Evolutionary conservation across 1,284 basidiomycete species (phyloP).

Genomic region (Ceratobasidium sp.): DNA sequence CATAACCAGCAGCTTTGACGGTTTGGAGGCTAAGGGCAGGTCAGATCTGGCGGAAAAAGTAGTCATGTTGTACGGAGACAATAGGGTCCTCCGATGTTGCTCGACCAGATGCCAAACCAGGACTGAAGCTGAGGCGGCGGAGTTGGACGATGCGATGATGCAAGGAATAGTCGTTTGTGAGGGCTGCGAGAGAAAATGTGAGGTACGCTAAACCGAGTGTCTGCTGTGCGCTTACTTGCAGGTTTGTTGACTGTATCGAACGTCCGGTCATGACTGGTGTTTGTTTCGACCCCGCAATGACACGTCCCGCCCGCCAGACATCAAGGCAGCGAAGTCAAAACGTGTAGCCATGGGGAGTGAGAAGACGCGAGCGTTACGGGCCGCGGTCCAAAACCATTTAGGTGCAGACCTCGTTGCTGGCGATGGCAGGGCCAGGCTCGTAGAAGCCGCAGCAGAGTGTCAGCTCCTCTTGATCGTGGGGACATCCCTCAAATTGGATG

Average conservation of each 20-base stretch:
- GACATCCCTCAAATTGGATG: background rate
- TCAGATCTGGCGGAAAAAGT: background rate
- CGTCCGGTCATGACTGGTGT: background rate
- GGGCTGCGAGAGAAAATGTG: background rate
- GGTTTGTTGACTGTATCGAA: background rate
- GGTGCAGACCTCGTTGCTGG: background rate
- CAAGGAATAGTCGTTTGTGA: background rate
- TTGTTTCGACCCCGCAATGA: no score
- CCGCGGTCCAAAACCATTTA: background rate
- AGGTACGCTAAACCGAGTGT: background rate
- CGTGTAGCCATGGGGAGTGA: background rate
- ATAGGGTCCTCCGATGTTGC: background rate
- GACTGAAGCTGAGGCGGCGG: background rate
- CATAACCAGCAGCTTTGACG: slow-evolving; percentile 26
- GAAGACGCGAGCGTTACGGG: background rate
- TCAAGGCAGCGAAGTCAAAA: background rate
- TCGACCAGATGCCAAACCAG: background rate
- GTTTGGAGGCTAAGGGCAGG: background rate
- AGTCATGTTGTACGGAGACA: slow-evolving; percentile 17
- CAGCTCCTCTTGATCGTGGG: slow-evolving; percentile 26
- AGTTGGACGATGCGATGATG: background rate
- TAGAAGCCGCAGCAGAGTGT: background rate
- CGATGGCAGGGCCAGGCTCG: background rate
- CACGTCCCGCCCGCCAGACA: background rate
- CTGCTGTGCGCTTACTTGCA: background rate